Evolutionary conservation across 164 flowering plant species (phyloP), one percentile per base, ranked within the genome.

Genomic region (Kingdonia uniflora): DNA sequence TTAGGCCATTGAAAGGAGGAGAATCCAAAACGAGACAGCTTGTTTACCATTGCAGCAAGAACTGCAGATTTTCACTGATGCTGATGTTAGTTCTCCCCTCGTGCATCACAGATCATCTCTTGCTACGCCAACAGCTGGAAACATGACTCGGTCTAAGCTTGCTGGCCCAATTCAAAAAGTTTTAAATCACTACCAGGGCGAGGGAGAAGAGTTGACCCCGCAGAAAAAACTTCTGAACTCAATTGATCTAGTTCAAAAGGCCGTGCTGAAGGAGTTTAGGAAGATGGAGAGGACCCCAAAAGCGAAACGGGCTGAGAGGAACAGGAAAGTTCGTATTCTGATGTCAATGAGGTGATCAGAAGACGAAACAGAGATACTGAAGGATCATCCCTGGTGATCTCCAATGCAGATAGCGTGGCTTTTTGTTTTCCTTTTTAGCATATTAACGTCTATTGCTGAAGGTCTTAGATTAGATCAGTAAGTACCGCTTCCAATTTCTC

Each of bases 1-100:
- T 41, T 57, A 89, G 97, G 95, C 90, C 3, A 69, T 80, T 55
- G 89, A 90, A 67, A 80, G 85, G 69, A 80, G 84, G 58, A 78
- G 91, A 64, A 68, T 68, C 62, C 76, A 73, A 23, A 29, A 29
- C 8, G 35, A 8, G 8, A 8, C 35, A 29, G 35, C 4, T 29
- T 8, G 35, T 29, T 29, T 29, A 3, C 35, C 4, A 4, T 8
- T 29, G 35, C 35, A 29, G 8, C 35, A 29, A 29, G 35, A 29
- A 4, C 35, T 29, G 35, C 6, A 29, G 35, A 29, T 29, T 29
- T 29, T 3, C 35, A 3, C 6, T 29, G 35, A 29, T 29, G 35
- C 8, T 29, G 35, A 29, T 35, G 46, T 72, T 17, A 55, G 62
- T 75, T 71, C 73, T 72, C 74, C 50, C 2, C 76, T 68, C 14